Evolutionary conservation across 768 basidiomycete genomes (phyloP), one percentile per base, ranked within the genome.

Genomic region (Erythrobasidium yunnanense): DNA sequence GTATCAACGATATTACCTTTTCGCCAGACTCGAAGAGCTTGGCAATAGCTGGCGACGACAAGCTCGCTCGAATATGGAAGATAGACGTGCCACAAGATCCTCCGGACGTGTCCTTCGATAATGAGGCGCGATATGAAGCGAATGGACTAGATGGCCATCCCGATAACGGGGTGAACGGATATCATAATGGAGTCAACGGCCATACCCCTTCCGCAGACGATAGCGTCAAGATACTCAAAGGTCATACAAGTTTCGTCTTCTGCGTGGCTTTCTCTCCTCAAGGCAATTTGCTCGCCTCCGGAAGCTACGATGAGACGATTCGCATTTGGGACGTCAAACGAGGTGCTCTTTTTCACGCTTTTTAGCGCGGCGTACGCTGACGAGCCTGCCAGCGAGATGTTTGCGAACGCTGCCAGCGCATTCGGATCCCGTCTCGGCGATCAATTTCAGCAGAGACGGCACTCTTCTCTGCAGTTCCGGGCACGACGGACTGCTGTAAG

Each of bases 401-500:
- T 76, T 96, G 74, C 86, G 88, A 75, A 84, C 87, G 17, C 79
- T 97, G 7, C 90, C 92, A 33, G 95, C 95, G 1, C 95, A 97
- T 78, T 92, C 92, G 1, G 95, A 97, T 76, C 92, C 95, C 13
- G 90, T 97, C 32, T 93, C 90, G 46, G 86, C 88, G 11, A 90
- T 97, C 4, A 83, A 84, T 66, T 99, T 95, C 80, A 96, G 88
- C 76, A 83, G 86, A 70, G 93, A 97, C 70, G 95, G 95, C 4
- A 92, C 89, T 6, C 83, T 97, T 70, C 86, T 99, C 27, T 87
- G 90, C 1, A 93, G 90, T 18, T 89, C 88, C 71, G 88, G 90
- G 11, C 93, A 91, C 86, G 95, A 99, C 76, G 95, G 93, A 4
- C 77, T 97, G 46, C 93, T 97, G 95, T 96, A 70, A 77, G 86